These are phyloP conservation scores for Lachnellula suecica DNA, from an alignment of 2,329 filamentous ascomycete species.

Conservation along the genomic window DNA sequence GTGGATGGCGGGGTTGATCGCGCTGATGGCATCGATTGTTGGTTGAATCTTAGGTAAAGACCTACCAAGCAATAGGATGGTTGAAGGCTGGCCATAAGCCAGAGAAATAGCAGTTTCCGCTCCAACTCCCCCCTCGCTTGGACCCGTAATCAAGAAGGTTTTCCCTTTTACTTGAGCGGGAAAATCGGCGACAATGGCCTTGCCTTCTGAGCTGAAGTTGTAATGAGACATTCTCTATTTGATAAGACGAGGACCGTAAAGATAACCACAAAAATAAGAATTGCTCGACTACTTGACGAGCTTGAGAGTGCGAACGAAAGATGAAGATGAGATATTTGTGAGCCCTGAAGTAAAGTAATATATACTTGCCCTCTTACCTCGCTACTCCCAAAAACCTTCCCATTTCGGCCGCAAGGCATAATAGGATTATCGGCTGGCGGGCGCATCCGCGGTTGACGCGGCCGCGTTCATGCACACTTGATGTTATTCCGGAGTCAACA, in stretches of 20 bases:
- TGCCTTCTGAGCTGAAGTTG: slow-evolving; percentile 8
- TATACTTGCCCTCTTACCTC: too few species aligned
- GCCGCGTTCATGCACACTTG: background rate
- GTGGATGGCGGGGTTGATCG: background rate
- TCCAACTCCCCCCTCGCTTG: slow-evolving; percentile 16
- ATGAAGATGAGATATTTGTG: too few species aligned
- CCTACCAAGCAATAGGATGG: slow-evolving; percentile 20
- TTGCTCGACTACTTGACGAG: background rate
- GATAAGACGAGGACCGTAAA: too few species aligned
- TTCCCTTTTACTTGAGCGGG: slow-evolving; percentile 10
- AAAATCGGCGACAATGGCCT: slow-evolving; percentile 14
- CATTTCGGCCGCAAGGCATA: too few species aligned
- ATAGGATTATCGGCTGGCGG: background rate
- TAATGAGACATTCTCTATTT: slow-evolving; percentile 9
- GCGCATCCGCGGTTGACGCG: background rate
- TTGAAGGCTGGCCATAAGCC: slow-evolving; percentile 20
- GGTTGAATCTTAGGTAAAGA: slow-evolving; percentile 1
- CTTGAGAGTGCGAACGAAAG: background rate
- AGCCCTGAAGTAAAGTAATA: too few species aligned
- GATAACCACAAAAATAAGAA: too few species aligned
- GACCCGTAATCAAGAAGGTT: slow-evolving; percentile 21
- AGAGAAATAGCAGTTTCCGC: slow-evolving; percentile 20
- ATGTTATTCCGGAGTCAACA: background rate
- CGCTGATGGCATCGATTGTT: slow-evolving; percentile 3
- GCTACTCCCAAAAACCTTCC: too few species aligned